Percentiles rank a stretch among this genome's conserved stretches.
Evolutionary conservation across 805 yeast species (phyloP).

Genomic region (Myxozyma vanderwaltii): DNA sequence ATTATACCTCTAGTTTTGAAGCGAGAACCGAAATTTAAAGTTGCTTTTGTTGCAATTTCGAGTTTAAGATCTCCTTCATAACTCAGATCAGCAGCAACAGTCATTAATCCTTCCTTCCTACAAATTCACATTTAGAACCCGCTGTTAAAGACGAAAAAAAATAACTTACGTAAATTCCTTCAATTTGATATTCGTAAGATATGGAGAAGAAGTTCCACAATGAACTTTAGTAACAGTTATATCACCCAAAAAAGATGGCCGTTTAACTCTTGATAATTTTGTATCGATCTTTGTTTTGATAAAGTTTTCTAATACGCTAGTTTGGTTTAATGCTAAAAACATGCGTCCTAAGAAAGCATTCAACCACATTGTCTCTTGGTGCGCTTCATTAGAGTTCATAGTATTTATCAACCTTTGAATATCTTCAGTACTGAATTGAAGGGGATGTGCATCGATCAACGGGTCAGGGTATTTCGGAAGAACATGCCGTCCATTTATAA

Average conservation of each 20-base stretch:
- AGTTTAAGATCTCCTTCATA: slow-evolving; percentile 78
- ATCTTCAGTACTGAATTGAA: slow-evolving; percentile 70
- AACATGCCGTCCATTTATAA: slow-evolving; percentile 20
- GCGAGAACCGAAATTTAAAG: slow-evolving; percentile 71
- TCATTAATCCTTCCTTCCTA: slow-evolving; percentile 72
- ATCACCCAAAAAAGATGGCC: slow-evolving; percentile 86
- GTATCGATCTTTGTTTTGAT: slow-evolving; percentile 63
- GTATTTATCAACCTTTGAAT: slow-evolving; percentile 73
- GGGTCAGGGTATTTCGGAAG: slow-evolving; percentile 52
- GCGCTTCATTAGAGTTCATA: slow-evolving; percentile 79
- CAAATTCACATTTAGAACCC: background rate
- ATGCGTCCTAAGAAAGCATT: slow-evolving; percentile 85
- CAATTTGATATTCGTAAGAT: slow-evolving; percentile 70
- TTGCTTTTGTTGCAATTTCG: slow-evolving; percentile 78
- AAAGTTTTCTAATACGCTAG: slow-evolving; percentile 62
- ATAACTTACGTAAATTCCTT: slow-evolving; percentile 53
- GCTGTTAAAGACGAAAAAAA: background rate
- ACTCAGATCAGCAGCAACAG: slow-evolving; percentile 59
- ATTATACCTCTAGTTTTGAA: slow-evolving; percentile 55
- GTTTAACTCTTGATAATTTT: slow-evolving; percentile 75
- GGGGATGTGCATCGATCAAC: slow-evolving; percentile 64
- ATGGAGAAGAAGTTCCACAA: slow-evolving; percentile 81
- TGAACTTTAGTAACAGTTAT: slow-evolving; percentile 70
- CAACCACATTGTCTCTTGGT: slow-evolving; percentile 82
- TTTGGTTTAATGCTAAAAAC: slow-evolving; percentile 73